phyloP scores from a whole-genome alignment of 169 alveolate species.

The Amoebophrya sp. region DNA sequence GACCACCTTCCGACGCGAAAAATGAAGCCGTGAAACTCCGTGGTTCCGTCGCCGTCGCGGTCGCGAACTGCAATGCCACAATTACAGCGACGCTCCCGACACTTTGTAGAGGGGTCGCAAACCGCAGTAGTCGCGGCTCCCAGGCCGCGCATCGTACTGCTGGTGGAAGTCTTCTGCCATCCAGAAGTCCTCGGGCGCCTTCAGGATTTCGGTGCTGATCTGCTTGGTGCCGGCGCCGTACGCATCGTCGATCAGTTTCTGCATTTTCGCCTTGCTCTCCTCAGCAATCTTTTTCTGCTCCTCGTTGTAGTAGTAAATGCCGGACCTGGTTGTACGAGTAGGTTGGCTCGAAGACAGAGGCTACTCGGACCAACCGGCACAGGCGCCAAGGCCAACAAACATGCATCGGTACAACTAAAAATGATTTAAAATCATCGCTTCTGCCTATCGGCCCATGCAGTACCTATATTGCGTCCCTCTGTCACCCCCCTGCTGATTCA shows the following conservation, averaged over 20 bases:
- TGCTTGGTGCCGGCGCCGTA: neutral
- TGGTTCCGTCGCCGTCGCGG: no score
- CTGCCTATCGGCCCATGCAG: no score
- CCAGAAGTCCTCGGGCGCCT: slow-evolving; percentile 20
- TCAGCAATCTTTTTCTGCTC: slow-evolving; percentile 18
- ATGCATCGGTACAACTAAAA: no score
- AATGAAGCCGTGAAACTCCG: no score
- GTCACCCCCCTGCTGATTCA: slow-evolving; percentile 42
- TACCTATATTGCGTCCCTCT: slow-evolving; percentile 41
- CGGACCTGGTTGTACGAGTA: slow-evolving; percentile 41
- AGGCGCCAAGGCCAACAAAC: no score
- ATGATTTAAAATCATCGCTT: no score
- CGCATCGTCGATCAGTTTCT: neutral
- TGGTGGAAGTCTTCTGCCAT: slow-evolving; percentile 29
- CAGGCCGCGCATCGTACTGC: slow-evolving; percentile 25
- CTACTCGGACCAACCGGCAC: no score
- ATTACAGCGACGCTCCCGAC: neutral
- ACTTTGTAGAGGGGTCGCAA: neutral
- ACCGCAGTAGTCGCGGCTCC: slow-evolving; percentile 14
- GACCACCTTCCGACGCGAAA: no score
- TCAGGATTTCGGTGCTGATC: neutral
- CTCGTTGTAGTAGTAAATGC: slow-evolving; percentile 36
- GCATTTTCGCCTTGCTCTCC: slow-evolving; percentile 11
- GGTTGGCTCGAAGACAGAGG: no score
- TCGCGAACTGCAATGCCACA: no score